Conservation (phyloP, 805 yeast species). For the Nematodospora valgi region DNA sequence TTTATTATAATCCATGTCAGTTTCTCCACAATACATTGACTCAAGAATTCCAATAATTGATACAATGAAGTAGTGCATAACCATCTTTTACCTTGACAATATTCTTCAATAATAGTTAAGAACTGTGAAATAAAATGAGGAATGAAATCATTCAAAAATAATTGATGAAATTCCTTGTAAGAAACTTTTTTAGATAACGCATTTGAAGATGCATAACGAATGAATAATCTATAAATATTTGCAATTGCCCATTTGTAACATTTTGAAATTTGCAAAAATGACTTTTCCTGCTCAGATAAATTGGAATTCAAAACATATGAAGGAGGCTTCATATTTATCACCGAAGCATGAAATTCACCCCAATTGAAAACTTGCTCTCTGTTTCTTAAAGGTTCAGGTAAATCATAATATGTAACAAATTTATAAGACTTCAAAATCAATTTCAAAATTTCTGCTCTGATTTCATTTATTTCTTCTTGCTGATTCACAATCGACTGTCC, state of each 20-base stretch:
- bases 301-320: conserved; percentile 47
- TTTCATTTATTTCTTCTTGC: conserved; percentile 24
- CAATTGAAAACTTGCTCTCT: conserved; percentile 54
- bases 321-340: conserved; percentile 62
- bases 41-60: conserved; percentile 51
- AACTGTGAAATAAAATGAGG: conserved; percentile 70
- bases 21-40: conserved; percentile 53
- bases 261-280: conserved; percentile 71
- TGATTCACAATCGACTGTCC: conserved; percentile 50
- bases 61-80: conserved; percentile 61
- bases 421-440: conserved; percentile 74
- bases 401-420: conserved; percentile 66
- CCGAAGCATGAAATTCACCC: conserved; percentile 72
- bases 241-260: conserved; percentile 78
- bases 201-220: conserved; percentile 58
- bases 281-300: conserved; percentile 37
- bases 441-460: conserved; percentile 68
- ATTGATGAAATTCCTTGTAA: conserved; percentile 57
- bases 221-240: conserved; percentile 67
- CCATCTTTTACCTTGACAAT: conserved; percentile 72
- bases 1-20: conserved; percentile 64
- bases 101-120: conserved; percentile 63
- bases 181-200: conserved; percentile 43
- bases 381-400: conserved; percentile 60
- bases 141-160: conserved; percentile 56